A percentile compares a stretch with the other conserved stretches of the same genome.
Conservation (phyloP, 2,329 filamentous ascomycete species). For the Thermothelomyces thermophilus region DNA sequence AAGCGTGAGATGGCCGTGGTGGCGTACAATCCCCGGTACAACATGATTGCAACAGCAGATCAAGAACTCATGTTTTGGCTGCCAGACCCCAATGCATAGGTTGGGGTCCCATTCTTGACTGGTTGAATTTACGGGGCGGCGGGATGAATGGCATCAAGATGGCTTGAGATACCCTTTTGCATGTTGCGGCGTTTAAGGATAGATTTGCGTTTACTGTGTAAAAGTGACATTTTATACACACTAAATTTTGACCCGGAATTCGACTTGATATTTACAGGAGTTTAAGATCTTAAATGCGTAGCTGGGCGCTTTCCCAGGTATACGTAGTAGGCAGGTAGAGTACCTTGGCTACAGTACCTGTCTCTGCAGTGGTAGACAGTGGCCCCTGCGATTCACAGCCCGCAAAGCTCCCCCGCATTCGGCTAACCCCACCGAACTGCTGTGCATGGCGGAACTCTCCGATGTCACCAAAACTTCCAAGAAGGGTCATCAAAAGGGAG, state of each 20-base stretch:
- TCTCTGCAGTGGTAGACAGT: no score
- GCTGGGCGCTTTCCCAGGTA: no score
- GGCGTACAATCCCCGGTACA: slow-evolving; percentile 84
- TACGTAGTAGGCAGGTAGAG: no score
- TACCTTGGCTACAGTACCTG: no score
- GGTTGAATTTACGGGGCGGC: background rate
- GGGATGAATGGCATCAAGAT: background rate
- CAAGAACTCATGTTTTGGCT: slow-evolving; percentile 76
- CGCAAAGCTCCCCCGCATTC: slow-evolving; percentile 18
- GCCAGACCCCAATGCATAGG: slow-evolving; percentile 55
- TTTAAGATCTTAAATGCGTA: no score
- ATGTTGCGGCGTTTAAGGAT: slow-evolving; percentile 14
- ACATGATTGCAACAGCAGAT: slow-evolving; percentile 86
- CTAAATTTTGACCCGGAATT: no score
- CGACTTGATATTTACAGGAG: no score
- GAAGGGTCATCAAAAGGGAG: background rate
- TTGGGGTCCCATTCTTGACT: background rate
- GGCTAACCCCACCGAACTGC: slow-evolving; percentile 19
- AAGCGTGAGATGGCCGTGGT: slow-evolving; percentile 66
- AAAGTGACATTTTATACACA: no score
- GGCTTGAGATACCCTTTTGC: slow-evolving; percentile 16
- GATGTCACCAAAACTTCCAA: slow-evolving; percentile 15
- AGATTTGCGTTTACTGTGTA: background rate
- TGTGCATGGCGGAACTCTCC: slow-evolving; percentile 3
- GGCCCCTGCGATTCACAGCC: no score